Evolutionary conservation across 192 early-diverging fungal genomes (phyloP).

Genomic region (Coemansia guatemalensis): DNA sequence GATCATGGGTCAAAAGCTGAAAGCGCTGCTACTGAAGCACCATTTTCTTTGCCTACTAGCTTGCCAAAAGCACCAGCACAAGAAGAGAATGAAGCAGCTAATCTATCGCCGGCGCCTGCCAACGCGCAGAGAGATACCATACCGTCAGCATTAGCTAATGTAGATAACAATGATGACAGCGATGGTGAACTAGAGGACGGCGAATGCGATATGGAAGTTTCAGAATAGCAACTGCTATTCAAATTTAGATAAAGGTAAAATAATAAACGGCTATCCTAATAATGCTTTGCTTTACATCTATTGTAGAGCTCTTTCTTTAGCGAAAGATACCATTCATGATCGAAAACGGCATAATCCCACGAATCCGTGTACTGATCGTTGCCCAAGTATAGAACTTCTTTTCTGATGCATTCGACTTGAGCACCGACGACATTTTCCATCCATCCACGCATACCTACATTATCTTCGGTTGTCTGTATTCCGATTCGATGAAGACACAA

Average conservation of each 20-base stretch:
- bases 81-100: not conserved
- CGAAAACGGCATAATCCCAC: conserved; percentile 50
- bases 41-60: too few species aligned
- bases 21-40: too few species aligned
- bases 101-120: not conserved
- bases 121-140: not conserved
- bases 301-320: conserved; percentile 18
- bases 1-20: too few species aligned
- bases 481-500: conserved; percentile 40
- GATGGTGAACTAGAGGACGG: conserved; percentile 41
- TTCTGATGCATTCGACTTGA: conserved; percentile 35
- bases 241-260: conserved; percentile 1
- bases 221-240: conserved; percentile 20
- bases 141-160: too few species aligned
- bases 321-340: conserved; percentile 28
- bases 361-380: conserved; percentile 29
- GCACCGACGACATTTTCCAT: conserved; percentile 36
- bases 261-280: conserved; percentile 1
- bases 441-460: conserved; percentile 49
- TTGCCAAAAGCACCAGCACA: too few species aligned
- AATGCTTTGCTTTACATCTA: not conserved
- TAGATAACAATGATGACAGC: not conserved
- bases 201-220: conserved; percentile 50
- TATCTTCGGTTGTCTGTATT: conserved; percentile 30
- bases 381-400: conserved; percentile 36